A percentile compares a stretch with the other conserved stretches of the same genome.
phyloP scores from a whole-genome alignment of 495 filamentous ascomycete genomes.

The Chaetomium fimeti region DNA sequence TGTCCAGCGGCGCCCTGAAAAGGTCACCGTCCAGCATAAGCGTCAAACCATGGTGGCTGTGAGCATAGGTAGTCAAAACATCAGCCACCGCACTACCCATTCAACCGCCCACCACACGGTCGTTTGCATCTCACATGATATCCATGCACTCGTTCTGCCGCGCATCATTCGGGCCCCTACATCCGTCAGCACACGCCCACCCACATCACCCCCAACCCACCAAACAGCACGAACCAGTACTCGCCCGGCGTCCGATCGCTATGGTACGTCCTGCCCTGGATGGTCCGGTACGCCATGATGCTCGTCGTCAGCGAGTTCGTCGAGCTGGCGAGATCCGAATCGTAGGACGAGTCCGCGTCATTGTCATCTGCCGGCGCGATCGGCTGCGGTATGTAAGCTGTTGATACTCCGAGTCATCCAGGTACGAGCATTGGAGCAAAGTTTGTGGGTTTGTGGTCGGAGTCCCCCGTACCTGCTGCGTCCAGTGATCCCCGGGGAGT shows the following conservation, averaged over 20 bases:
- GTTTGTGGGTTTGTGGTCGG: too few species aligned
- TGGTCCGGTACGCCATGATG: conserved; percentile 45
- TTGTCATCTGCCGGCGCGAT: background rate
- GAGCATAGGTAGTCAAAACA: too few species aligned
- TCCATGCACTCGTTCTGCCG: conserved; percentile 42
- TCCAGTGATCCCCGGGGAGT: conserved; percentile 21
- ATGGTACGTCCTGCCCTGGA: conserved; percentile 44
- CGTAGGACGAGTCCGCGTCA: too few species aligned
- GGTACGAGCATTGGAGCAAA: background rate
- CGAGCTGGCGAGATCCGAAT: conserved; percentile 18
- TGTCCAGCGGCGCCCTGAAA: conserved; percentile 54
- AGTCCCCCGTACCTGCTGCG: conserved; percentile 6
- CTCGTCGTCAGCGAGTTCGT: conserved; percentile 48
- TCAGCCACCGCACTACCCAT: too few species aligned
- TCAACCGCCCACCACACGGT: too few species aligned
- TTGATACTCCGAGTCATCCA: too few species aligned
- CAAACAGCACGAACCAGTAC: conserved; percentile 32
- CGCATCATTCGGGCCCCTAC: conserved; percentile 44
- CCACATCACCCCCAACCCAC: background rate
- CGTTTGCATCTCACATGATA: conserved; percentile 40
- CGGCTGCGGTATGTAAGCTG: too few species aligned
- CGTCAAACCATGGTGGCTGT: conserved; percentile 40
- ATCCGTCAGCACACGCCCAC: background rate
- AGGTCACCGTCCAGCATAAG: conserved; percentile 54
- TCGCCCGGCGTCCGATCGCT: conserved; percentile 32